phyloP scores from a whole-genome alignment of 2,329 filamentous ascomycete genomes.

The Penicillium sumatraense region DNA sequence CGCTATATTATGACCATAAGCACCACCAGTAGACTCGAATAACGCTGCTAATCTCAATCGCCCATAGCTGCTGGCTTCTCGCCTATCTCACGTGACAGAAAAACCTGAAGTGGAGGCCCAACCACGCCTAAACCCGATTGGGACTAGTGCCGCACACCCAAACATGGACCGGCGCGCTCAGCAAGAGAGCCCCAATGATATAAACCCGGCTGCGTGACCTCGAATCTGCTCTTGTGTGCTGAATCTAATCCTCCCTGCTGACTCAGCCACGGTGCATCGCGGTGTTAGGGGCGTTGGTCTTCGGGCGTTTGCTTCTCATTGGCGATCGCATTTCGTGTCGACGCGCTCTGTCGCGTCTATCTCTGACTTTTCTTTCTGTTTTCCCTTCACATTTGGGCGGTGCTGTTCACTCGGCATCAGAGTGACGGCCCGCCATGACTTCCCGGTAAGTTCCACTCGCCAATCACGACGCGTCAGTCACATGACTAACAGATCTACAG shows the following conservation, averaged over 20 bases:
- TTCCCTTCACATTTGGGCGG: slow-evolving; percentile 15
- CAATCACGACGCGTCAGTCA: slow-evolving; percentile 31
- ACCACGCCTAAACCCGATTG: slow-evolving; percentile 32
- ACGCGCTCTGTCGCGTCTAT: slow-evolving; percentile 18
- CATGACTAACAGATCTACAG: slow-evolving; percentile 53
- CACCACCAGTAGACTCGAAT: too few species aligned
- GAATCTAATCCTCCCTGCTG: slow-evolving; percentile 32
- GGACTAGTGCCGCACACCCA: slow-evolving; percentile 39
- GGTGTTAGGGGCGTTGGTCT: slow-evolving; percentile 24
- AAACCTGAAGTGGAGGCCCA: slow-evolving; percentile 32
- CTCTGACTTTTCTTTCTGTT: slow-evolving; percentile 8
- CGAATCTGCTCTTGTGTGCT: slow-evolving; percentile 37
- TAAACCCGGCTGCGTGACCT: slow-evolving; percentile 53
- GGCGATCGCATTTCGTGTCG: slow-evolving; percentile 16
- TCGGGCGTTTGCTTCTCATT: slow-evolving; percentile 17
- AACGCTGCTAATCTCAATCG: too few species aligned
- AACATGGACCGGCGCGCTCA: slow-evolving; percentile 48
- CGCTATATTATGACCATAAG: too few species aligned
- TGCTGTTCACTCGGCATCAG: slow-evolving; percentile 28
- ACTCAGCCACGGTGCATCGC: slow-evolving; percentile 21
- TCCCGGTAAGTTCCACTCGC: slow-evolving; percentile 43
- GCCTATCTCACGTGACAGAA: slow-evolving; percentile 26
- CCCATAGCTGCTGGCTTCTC: background rate
- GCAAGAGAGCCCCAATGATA: slow-evolving; percentile 49
- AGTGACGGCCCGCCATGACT: slow-evolving; percentile 43